Evolutionary conservation across 2,329 filamentous ascomycete genomes (phyloP).

Genomic region (Fusarium sterilihyphosum): DNA sequence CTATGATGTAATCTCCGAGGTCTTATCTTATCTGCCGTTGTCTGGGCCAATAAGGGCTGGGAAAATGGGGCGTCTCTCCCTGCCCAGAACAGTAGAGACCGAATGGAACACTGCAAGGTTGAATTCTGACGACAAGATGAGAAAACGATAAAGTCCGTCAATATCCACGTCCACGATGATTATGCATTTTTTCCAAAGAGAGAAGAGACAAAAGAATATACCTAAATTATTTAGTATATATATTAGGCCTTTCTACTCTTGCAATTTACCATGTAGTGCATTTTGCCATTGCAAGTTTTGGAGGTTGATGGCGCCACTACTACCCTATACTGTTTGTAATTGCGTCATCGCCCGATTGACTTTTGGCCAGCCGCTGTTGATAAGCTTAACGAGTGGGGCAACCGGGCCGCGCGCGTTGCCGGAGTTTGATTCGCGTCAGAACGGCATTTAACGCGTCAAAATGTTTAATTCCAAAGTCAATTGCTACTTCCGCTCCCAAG

Average conservation of each 20-base stretch:
- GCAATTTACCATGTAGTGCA: fast-evolving
- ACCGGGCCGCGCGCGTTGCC: background rate
- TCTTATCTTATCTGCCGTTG: fast-evolving
- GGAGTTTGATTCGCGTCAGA: background rate
- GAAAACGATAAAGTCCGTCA: background rate
- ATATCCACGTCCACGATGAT: background rate
- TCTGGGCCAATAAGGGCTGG: background rate
- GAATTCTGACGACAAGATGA: fast-evolving
- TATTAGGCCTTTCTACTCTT: background rate
- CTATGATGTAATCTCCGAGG: fast-evolving
- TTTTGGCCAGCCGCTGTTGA: background rate
- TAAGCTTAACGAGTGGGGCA: slow-evolving; percentile 12
- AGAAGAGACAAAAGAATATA: fast-evolving
- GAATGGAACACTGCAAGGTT: fast-evolving
- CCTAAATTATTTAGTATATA: fast-evolving
- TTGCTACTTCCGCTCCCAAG: too few relatives aligned
- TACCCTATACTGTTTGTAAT: background rate
- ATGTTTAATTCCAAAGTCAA: background rate
- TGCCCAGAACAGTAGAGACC: fast-evolving
- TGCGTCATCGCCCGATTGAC: background rate
- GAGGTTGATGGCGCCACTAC: background rate
- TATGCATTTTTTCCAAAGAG: fast-evolving
- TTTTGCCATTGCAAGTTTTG: fast-evolving
- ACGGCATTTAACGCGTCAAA: background rate
- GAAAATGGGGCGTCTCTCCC: fast-evolving